phyloP scores from a whole-genome alignment of 441 rosid species.

The Euphorbia corollata region DNA sequence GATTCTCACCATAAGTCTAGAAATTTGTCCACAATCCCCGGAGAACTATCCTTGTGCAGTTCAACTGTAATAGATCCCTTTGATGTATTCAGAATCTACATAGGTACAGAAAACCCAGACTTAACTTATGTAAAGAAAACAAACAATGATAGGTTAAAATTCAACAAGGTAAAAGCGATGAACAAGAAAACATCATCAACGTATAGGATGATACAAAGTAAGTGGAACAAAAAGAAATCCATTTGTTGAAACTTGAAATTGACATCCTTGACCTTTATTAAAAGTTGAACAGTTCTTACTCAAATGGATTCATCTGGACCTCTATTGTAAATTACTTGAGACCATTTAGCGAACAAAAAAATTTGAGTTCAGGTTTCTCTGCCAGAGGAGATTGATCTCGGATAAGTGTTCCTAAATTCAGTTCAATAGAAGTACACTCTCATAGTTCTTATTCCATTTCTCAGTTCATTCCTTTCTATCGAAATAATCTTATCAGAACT shows the following conservation, averaged over 20 bases:
- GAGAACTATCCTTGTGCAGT: conserved; percentile 60
- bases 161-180: not conserved
- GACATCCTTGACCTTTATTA: not conserved
- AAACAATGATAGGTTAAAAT: not conserved
- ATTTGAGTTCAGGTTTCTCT: too few relatives aligned
- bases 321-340: not conserved
- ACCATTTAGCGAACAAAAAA: conserved; percentile 1
- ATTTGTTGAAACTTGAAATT: not conserved
- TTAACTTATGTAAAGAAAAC: conserved; percentile 1
- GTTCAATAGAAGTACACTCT: too few relatives aligned
- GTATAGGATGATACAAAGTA: not conserved
- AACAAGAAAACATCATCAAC: conserved; percentile 6
- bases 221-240: not conserved
- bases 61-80: conserved; percentile 62
- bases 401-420: too few relatives aligned
- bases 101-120: conserved; percentile 12
- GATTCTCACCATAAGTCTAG: conserved; percentile 57
- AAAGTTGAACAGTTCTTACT: not conserved
- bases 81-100: conserved; percentile 64
- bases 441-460: too few relatives aligned
- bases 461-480: too few relatives aligned
- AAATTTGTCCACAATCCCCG: conserved; percentile 68
- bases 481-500: not conserved
- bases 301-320: conserved; percentile 3
- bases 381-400: too few relatives aligned